Base-by-base conservation (phyloP, 768 basidiomycete genomes). In the Amanita thiersii region DNA sequence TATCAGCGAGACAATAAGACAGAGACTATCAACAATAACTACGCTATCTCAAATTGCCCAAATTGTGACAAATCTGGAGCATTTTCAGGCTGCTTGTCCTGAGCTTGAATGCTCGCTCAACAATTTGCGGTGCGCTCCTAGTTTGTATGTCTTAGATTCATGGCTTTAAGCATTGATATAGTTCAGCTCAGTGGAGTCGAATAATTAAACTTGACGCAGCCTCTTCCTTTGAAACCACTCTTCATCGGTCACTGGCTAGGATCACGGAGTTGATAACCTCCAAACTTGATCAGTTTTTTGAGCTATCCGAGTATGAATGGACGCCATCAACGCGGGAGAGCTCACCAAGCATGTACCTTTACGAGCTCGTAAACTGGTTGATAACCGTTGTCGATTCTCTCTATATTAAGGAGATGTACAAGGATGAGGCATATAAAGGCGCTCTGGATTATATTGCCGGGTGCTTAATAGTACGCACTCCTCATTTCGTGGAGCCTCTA, bases 221-320 rank as follows among this genome's bases (percentile, higher is more conserved):
- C 12, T 59, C 62, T 2, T 75, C 86, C 1, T 93, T 98, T 56
- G 70, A 76, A 37, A 56, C 68, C 12, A 82, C 87, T 2, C 70
- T 91, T 28, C 65, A 72, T 7, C 73, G 73, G 30, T 85, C 92
- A 6, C 71, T 81, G 35, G 66, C 69, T 23, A 83, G 90, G 3
- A 86, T 98, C 50, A 80, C 83, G 12, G 70, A 71, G 8, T 72
- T 94, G 32, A 93, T 98, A 53, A 76, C 79, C 5, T 85, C 86
- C 15, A 98, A 99, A 57, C 79, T 98, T 5, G 88, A 94, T 54
- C 87, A 91, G 51, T 94, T 94, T 66, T 94, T 96, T 57, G 96
- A 90, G 46, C 70, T 94, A 31, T 85, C 93, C 3, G 89, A 94
- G 61, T 97, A 97, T 57, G 81, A 93, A 52, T 98, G 92, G 92